These are phyloP conservation scores for Wickerhamomyces alni DNA, from an alignment of 805 yeast species.

Conservation along the genomic window DNA sequence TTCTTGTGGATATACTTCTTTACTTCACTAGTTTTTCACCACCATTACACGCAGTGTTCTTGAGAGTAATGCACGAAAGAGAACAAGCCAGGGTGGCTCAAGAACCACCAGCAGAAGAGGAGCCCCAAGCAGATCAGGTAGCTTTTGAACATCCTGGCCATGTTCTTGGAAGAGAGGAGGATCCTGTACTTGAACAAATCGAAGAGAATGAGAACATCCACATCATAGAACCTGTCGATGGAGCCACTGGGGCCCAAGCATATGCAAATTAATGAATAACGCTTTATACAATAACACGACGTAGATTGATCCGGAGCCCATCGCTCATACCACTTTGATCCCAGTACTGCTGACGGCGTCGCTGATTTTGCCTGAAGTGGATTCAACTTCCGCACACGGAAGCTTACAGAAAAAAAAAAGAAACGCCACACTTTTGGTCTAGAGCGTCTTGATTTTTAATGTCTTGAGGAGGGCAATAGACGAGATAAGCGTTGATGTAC, in stretches of 20 bases:
- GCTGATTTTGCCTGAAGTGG: no score
- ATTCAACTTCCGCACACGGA: background rate
- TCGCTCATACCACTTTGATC: no score
- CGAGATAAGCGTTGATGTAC: no score
- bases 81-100: background rate
- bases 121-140: background rate
- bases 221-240: no score
- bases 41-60: constrained; percentile 6
- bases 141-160: background rate
- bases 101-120: background rate
- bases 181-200: no score
- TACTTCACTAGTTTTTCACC: constrained; percentile 10
- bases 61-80: background rate
- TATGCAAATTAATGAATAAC: no score
- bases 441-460: no score
- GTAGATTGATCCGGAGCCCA: background rate
- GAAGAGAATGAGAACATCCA: no score
- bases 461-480: no score
- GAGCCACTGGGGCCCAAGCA: background rate
- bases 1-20: constrained; percentile 4
- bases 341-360: no score
- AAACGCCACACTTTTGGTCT: background rate
- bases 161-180: background rate
- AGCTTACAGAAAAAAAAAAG: background rate
- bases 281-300: no score